Conservation (phyloP, 2,329 filamentous ascomycete species). For the Pestalotiopsis sp. region DNA sequence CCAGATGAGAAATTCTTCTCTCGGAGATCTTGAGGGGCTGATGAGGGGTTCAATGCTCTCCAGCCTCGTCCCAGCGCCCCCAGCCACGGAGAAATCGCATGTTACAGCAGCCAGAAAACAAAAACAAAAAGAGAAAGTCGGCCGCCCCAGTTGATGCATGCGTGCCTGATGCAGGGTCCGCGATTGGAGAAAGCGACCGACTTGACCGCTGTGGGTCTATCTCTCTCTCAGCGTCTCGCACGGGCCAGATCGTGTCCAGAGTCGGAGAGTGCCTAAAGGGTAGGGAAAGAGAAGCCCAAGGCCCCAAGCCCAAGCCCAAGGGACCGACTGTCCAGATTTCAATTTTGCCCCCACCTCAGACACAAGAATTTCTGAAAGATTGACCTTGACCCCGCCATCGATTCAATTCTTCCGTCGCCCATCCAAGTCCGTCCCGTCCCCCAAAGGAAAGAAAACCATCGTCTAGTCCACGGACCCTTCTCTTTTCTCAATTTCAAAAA, state of each 20-base stretch:
- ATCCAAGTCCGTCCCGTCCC: not conserved
- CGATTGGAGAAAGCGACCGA: not conserved
- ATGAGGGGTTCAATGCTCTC: not conserved
- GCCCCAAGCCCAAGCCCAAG: not conserved
- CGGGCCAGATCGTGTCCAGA: not conserved
- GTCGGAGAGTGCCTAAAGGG: not conserved
- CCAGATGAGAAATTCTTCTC: too few relatives aligned
- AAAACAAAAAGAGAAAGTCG: not conserved
- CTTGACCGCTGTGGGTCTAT: not conserved
- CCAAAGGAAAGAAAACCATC: slow-evolving; percentile 13
- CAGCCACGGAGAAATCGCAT: not conserved
- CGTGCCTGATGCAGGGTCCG: not conserved
- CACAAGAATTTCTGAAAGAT: slow-evolving; percentile 27
- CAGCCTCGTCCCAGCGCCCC: not conserved
- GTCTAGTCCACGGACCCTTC: slow-evolving; percentile 21
- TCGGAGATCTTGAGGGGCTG: not conserved
- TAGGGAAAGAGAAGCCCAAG: not conserved
- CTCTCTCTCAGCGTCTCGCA: not conserved
- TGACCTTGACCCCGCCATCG: slow-evolving; percentile 22
- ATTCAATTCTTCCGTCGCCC: slow-evolving; percentile 12
- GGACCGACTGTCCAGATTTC: not conserved
- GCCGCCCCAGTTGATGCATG: not conserved
- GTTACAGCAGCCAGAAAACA: not conserved
- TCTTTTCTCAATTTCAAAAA: slow-evolving; percentile 20
- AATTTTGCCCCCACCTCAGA: not conserved